These are phyloP conservation scores for Barbatosphaeria neglecta DNA, from an alignment of 495 filamentous ascomycete genomes.

Conservation along the genomic window DNA sequence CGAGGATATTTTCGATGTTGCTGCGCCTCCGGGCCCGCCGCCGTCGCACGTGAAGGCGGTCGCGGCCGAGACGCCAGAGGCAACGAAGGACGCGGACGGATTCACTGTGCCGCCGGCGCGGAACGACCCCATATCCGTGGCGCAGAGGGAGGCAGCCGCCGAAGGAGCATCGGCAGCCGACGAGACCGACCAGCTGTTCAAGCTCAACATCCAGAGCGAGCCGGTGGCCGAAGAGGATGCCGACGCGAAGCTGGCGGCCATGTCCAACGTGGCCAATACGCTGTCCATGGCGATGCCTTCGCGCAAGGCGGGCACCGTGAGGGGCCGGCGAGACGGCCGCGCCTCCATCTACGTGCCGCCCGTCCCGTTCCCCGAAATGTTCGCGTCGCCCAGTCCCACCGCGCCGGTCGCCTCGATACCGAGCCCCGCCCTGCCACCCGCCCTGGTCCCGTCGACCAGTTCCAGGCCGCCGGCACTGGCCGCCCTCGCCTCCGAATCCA, in stretches of 20 bases:
- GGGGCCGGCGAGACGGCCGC: slow-evolving; percentile 82
- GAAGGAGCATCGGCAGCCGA: slow-evolving; percentile 44
- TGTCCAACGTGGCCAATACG: slow-evolving; percentile 85
- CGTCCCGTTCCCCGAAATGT: slow-evolving; percentile 23
- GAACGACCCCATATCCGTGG: slow-evolving; percentile 73
- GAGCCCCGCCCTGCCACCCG: slow-evolving; percentile 35
- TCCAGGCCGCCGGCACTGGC: slow-evolving; percentile 30
- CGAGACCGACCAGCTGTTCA: slow-evolving; percentile 64
- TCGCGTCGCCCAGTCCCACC: slow-evolving; percentile 27
- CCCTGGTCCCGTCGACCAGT: slow-evolving; percentile 24
- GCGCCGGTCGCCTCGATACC: slow-evolving; percentile 24
- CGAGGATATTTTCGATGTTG: slow-evolving; percentile 30
- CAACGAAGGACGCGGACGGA: slow-evolving; percentile 46
- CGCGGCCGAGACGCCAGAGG: slow-evolving; percentile 12
- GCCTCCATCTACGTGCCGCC: slow-evolving; percentile 71
- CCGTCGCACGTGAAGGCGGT: slow-evolving; percentile 30
- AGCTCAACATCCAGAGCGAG: slow-evolving; percentile 82
- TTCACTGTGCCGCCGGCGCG: slow-evolving; percentile 57
- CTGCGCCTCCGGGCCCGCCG: slow-evolving; percentile 33
- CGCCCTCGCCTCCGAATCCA: slow-evolving; percentile 37
- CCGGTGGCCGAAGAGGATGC: slow-evolving; percentile 88
- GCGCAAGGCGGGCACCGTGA: slow-evolving; percentile 62
- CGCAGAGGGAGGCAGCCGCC: slow-evolving; percentile 62
- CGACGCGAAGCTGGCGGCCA: slow-evolving; percentile 69
- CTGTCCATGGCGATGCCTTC: slow-evolving; percentile 49